Base-by-base conservation (phyloP, 2,329 filamentous ascomycete species). In the Ascochyta clinopodiicola region DNA sequence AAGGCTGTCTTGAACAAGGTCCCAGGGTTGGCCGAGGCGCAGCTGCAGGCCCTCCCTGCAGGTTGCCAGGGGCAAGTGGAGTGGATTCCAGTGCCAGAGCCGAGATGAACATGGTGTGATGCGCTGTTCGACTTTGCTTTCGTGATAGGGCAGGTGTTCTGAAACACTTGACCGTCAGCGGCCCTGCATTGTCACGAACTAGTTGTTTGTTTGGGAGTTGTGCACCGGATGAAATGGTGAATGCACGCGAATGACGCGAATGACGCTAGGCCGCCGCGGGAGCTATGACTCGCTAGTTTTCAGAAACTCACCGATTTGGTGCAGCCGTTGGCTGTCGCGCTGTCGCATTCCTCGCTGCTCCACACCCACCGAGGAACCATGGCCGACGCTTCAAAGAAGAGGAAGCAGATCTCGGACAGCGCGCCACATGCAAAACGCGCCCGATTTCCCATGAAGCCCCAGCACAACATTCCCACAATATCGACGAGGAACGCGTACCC, bases 401-500 rank as follows among this genome's bases (percentile, higher is more conserved):
- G 68, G 27, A 69, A 67, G 55, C 62, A 60, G 15, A 21, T 58
- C 24, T 51, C 60, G 44, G 52, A 59, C 49, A 29, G 46, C 29
- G 59, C 53, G 24, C 54, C 58, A 29, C 48, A 44, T 13, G 45
- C 60, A 55, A 65, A 67, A 57, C 69, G 71, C 25, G 56, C 67
- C 8, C 67, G 71, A 32, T 73, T 73, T 29, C 62, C 66, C 7
- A 35, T 61, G 51, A 58, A 56, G 46, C 66, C 66, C 5, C 60
- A 66, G 51, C 67, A 68, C 50, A 62, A 59, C 44, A 75, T 77
- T 60, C 46, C 62, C 31, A 54, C 73, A 3, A 66, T 61, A 17
- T 57, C 69, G 19, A 72, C 71, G 44, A 63, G 55, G 36, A 80
- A 78, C 45, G 86, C 89, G 44, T 85, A 85, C 64, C 80, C 79